These are phyloP conservation scores for Pseudocercospora fijiensis DNA, from an alignment of 2,329 filamentous ascomycete species.

Conservation along the genomic window DNA sequence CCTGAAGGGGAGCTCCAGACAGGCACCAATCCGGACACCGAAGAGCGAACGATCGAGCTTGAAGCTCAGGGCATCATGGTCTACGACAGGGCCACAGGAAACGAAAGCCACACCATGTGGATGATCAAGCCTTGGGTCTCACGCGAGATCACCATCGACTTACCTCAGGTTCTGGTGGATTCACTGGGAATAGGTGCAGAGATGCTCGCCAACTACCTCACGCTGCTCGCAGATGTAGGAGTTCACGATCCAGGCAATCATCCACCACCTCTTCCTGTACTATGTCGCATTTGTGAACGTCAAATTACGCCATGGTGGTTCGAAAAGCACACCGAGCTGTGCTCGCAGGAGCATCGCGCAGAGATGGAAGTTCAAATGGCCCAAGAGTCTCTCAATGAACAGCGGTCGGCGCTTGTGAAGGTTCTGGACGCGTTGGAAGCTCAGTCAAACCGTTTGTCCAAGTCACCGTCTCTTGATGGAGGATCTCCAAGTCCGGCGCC, in stretches of 20 bases:
- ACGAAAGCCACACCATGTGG: slow-evolving; percentile 98
- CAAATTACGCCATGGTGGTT: slow-evolving; percentile 99
- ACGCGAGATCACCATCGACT: slow-evolving; percentile 91
- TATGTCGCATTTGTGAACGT: slow-evolving; percentile 96
- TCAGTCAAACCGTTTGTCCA: slow-evolving; percentile 62
- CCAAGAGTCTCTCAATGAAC: slow-evolving; percentile 87
- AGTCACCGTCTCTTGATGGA: slow-evolving; percentile 53
- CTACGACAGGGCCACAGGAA: slow-evolving; percentile 82
- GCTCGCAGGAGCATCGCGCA: slow-evolving; percentile 89
- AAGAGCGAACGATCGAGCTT: slow-evolving; percentile 64
- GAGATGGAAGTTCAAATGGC: slow-evolving; percentile 98
- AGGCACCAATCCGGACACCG: slow-evolving; percentile 16
- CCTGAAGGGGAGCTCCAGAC: slow-evolving; percentile 11
- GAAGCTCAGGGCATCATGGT: slow-evolving; percentile 99
- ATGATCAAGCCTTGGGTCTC: slow-evolving; percentile 93
- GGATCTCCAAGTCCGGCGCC: slow-evolving; percentile 34
- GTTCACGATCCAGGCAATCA: slow-evolving; percentile 71
- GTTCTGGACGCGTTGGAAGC: slow-evolving; percentile 90
- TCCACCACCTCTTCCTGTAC: slow-evolving; percentile 76
- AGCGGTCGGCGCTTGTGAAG: slow-evolving; percentile 90
- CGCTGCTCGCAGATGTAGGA: slow-evolving; percentile 79
- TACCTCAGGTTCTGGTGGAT: slow-evolving; percentile 85
- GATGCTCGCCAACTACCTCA: slow-evolving; percentile 90
- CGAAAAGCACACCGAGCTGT: slow-evolving; percentile 96
- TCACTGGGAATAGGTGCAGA: slow-evolving; percentile 92